Base-by-base conservation (phyloP, 2,329 filamentous ascomycete genomes). In the Sclerotinia trifoliorum region DNA sequence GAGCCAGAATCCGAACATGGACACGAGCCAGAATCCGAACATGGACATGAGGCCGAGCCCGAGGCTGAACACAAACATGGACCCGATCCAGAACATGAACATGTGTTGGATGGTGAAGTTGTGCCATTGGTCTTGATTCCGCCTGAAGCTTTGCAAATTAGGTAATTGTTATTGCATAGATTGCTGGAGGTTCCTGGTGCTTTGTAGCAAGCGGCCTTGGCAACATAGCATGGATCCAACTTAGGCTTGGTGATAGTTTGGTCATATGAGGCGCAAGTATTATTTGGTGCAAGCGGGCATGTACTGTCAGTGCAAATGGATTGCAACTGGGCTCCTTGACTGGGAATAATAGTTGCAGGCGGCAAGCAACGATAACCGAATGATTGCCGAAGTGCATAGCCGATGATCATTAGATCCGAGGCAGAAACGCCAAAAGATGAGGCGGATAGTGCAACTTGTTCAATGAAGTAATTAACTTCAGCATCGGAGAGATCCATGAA, bases 391-490 rank as follows among this genome's bases (percentile, higher is more conserved):
- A 89, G 82, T 1, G 82, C 80, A 44, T 71, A 78, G 69, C 80
- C 85, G 39, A 88, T 83, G 44, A 75, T 76, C 26, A 74, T 75
- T 60, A 87, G 78, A 73, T 89, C 87, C 3, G 79, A 80, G 17
- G 81, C 72, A n/a, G 83, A 79, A 54, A 88, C 85, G 52, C 87
- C 87, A 72, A 88, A 87, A 1, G 85, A 87, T 49, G 81, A 78
- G 8, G 83, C 86, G 6, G 86, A 80, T 17, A 86, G 76, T 39
- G 81, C 85, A 67, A 89, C 84, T 77, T 88, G 85, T 55, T 80
- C 71, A 75, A 88, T 84, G 79, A 89, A 89, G 79, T 87, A 88
- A 42, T 80, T 81, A 51, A 86, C 76, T 75, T 88, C 80, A 66
- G 78, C 76, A 39, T 78, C 74, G 73, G 82, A 78, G 57, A 88